Evolutionary conservation across 164 flowering plant species (phyloP), one percentile per base, ranked within the genome.

Genomic region (Magnolia officinalis): DNA sequence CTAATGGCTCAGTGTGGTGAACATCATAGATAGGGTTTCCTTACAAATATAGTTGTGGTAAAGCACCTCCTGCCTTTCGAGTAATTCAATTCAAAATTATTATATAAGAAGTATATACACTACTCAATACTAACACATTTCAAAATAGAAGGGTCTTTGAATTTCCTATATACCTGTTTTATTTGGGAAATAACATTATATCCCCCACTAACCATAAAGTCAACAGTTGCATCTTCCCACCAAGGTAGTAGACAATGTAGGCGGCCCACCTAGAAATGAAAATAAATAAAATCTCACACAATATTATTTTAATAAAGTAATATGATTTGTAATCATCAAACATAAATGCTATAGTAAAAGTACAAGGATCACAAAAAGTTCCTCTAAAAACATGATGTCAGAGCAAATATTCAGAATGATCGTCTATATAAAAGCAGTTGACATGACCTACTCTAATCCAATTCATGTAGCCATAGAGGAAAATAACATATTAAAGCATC

Each of bases 191-290:
- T 69, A 69, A 96, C 97, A 82, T 88, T 83, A 76, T 96, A 96
- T 63, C 98, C 99, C 31, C 99, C 98, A 77, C 93, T 91, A 18
- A 78, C 76, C 95, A 96, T 94, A 78, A 96, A 96, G 83, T 86
- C 83, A 13, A 94, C 89, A 20, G 93, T 89, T 52, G 95, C 92
- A 82, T 92, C 97, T 71, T 83, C 90, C 99, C 99, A 96, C 99
- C 99, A 91, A 59, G 97, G 99, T 31, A 85, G 83, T 19, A 89
- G 86, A 77, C 99, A 96, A 84, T 92, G 99, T 80, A 96, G 85
- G 63, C 98, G 92, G 6, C 96, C 96, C 29, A 92, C 81, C 99
- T 63, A 49, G 18, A 70, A 80, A 63, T 68, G 6, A 66, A 63
- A 72, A 79, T 21, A 50, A 7, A 26, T 23, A 19, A 51, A 13